Evolutionary conservation across 352 stramenopile species (phyloP).

Genomic region (Phytophthora capsici): DNA sequence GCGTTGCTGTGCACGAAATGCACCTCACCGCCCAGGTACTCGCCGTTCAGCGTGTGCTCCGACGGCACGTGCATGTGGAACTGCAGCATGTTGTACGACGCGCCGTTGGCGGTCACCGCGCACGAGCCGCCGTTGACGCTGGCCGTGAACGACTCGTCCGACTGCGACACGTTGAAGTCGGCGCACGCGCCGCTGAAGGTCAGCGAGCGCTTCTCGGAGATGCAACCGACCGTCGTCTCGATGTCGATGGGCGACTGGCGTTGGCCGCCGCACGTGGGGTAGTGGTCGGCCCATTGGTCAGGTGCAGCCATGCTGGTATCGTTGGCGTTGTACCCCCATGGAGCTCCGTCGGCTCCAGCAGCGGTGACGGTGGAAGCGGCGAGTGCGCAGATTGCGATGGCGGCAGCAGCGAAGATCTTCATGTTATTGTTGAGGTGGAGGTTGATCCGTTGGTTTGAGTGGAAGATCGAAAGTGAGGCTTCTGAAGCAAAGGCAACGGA

Average conservation of each 20-base stretch:
- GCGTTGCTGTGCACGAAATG: slow-evolving; percentile 53
- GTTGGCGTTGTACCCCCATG: slow-evolving; percentile 37
- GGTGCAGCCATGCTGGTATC: slow-evolving; percentile 1
- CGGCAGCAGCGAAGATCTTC: slow-evolving; percentile 10
- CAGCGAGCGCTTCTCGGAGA: slow-evolving; percentile 23
- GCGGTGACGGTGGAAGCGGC: slow-evolving; percentile 3
- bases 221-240: slow-evolving; percentile 1
- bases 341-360: not conserved
- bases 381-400: slow-evolving; percentile 11
- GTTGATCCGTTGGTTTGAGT: slow-evolving; percentile 1
- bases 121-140: slow-evolving; percentile 28
- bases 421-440: slow-evolving; percentile 2
- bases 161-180: slow-evolving; percentile 33
- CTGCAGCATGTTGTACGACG: slow-evolving; percentile 36
- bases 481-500: not conserved
- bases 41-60: slow-evolving; percentile 51
- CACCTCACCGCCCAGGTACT: slow-evolving; percentile 37
- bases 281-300: slow-evolving; percentile 6
- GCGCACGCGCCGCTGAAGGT: slow-evolving; percentile 33
- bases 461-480: slow-evolving; percentile 16
- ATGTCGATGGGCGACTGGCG: slow-evolving; percentile 52
- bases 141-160: slow-evolving; percentile 33
- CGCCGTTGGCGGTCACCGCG: slow-evolving; percentile 10
- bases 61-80: slow-evolving; percentile 52
- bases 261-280: slow-evolving; percentile 25